Conservation (phyloP, 169 alveolate species). For the Plasmodium vivax region DNA sequence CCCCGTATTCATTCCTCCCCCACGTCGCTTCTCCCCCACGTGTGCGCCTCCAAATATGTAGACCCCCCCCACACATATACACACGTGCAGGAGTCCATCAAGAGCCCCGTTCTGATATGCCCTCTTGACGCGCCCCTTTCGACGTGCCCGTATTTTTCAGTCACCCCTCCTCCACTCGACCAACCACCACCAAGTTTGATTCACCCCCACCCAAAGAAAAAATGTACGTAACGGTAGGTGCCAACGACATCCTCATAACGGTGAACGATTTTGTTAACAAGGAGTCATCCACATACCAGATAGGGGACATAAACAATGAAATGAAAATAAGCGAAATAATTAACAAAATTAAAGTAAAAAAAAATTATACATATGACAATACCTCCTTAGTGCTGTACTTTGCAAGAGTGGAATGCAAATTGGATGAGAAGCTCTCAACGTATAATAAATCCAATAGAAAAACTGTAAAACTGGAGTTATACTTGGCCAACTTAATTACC, state of each 20-base stretch:
- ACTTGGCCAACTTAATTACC: conserved; percentile 32
- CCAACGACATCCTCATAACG: conserved; percentile 13
- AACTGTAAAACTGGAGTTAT: conserved; percentile 47
- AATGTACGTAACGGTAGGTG: conserved; percentile 55
- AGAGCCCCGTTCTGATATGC: neutral
- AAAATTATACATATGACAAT: conserved; percentile 45
- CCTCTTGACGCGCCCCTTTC: too few relatives aligned
- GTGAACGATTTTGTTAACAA: conserved; percentile 48
- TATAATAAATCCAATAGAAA: conserved; percentile 57
- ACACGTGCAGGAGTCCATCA: neutral
- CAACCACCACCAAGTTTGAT: neutral
- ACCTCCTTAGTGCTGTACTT: conserved; percentile 37
- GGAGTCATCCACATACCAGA: conserved; percentile 29
- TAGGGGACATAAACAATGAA: conserved; percentile 23
- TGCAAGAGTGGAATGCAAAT: conserved; percentile 66
- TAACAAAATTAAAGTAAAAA: conserved; percentile 37
- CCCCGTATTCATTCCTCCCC: neutral
- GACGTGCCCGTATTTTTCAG: neutral
- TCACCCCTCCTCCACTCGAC: neutral
- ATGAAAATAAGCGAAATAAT: conserved; percentile 43
- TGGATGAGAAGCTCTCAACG: conserved; percentile 44
- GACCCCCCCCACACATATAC: neutral
- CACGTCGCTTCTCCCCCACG: neutral
- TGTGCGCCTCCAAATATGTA: neutral
- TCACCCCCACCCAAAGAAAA: neutral